Base-by-base conservation (phyloP, 2,329 filamentous ascomycete species). In the Fusarium chaquense region DNA sequence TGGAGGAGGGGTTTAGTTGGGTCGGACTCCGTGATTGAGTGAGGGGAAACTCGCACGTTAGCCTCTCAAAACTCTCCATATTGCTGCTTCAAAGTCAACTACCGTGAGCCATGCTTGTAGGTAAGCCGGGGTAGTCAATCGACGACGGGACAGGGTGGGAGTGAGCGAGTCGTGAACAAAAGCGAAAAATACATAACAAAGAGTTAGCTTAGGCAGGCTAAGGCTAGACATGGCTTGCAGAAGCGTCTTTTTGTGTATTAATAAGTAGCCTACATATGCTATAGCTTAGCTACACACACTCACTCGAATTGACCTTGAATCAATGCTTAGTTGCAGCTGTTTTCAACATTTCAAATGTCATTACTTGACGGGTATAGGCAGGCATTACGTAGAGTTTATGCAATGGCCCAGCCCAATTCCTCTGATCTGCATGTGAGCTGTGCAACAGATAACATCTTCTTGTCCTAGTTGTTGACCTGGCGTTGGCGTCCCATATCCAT, bases 171-270 rank as follows among this genome's bases (percentile, higher is more conserved):
- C 24, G 49, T 41, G 49, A 52, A n/a, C 28, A 26, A 45, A 10
- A 45, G 26, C 20, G 16, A 45, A 30, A 28, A 51, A 36, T 24
- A 53, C 13, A 28, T 20, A 40, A 15, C 36, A 40, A 43, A 51
- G 26, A 43, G 55, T 62, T 30, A 30, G 28, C 9, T 30, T 30
- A 30, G 28, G 28, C 8, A 28, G 26, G 26, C 57, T 20, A 20
- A 45, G n/a, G 56, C 47, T 56, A 45, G 22, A 18, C 61, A 50
- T 46, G 65, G 55, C 66, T 62, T 69, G 66, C 55, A 69, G 54
- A 65, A 59, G 61, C 30, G 61, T 22, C 36, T 44, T 11, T 30
- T 28, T 10, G 20, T 28, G 26, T 30, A 30, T 30, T 18, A 40
- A 24, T 28, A 69, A 69, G 54, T 55, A 20, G 20, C 20, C 20